Evolutionary conservation across 768 basidiomycete genomes (phyloP).

Genomic region (Collybiopsis luxurians): DNA sequence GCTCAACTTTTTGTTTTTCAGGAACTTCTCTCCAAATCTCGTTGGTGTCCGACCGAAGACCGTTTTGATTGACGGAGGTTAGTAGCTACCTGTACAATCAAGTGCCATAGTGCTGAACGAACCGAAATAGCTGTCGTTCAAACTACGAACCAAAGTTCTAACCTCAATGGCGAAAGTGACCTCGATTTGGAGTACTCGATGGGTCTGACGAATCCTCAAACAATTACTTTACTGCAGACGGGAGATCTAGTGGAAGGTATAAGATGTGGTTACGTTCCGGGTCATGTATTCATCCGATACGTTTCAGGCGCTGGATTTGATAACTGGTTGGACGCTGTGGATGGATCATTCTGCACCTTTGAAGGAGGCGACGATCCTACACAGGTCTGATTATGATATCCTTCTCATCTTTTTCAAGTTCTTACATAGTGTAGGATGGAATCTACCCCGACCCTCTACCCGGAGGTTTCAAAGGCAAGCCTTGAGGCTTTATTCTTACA

Average conservation of each 20-base stretch:
- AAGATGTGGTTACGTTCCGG: not conserved
- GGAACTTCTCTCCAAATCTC: conserved; percentile 32
- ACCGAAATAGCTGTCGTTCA: conserved; percentile 23
- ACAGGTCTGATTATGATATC: conserved; percentile 8
- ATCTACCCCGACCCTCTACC: conserved; percentile 38
- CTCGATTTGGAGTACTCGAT: conserved; percentile 49
- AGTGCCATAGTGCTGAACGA: not conserved
- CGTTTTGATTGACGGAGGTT: conserved; percentile 34
- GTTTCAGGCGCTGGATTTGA: conserved; percentile 37
- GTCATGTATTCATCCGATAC: no score
- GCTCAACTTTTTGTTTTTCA: conserved; percentile 1
- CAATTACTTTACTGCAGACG: conserved; percentile 34
- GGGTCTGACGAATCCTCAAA: conserved; percentile 34
- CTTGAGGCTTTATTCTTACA: not conserved
- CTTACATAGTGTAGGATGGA: conserved; percentile 25
- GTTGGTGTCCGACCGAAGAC: conserved; percentile 29
- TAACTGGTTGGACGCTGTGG: conserved; percentile 44
- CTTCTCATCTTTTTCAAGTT: not conserved
- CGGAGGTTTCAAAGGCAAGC: conserved; percentile 36
- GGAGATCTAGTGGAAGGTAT: conserved; percentile 34
- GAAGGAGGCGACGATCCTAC: conserved; percentile 42
- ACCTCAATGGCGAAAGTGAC: conserved; percentile 39
- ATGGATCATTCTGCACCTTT: conserved; percentile 39
- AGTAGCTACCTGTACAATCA: not conserved
- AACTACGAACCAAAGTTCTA: conserved; percentile 22